A percentile compares a stretch with the other conserved stretches of the same genome.
Evolutionary conservation across 768 basidiomycete genomes (phyloP).

Genomic region (Naganishia randhawae): DNA sequence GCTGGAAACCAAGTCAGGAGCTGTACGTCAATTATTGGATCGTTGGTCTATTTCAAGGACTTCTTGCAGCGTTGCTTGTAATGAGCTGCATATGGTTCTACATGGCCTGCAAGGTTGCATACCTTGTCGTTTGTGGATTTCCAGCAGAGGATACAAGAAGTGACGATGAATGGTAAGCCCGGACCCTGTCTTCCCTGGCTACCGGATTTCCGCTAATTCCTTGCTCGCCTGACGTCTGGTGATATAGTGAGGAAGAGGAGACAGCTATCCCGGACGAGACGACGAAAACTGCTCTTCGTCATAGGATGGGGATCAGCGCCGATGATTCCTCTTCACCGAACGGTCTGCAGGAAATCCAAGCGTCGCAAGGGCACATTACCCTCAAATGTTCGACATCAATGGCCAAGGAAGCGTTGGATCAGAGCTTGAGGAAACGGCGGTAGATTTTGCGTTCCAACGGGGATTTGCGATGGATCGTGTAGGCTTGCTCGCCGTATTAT

Average conservation of each 20-base stretch:
- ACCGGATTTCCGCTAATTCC: not conserved
- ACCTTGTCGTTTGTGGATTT: conserved; percentile 67
- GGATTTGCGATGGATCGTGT: not conserved
- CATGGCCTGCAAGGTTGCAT: conserved; percentile 80
- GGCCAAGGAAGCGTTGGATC: not conserved
- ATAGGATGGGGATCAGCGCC: not conserved
- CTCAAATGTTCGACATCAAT: not conserved
- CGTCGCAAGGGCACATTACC: not conserved
- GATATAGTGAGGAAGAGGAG: not conserved
- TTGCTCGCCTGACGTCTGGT: not conserved
- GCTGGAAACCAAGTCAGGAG: conserved; percentile 62
- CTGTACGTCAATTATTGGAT: conserved; percentile 57
- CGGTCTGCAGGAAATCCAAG: not conserved
- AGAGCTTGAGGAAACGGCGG: not conserved
- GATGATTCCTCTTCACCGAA: not conserved
- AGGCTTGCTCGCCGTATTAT: not conserved
- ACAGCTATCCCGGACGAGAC: not conserved
- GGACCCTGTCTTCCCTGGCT: not conserved
- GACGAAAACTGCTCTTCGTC: not conserved
- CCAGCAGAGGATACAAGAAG: conserved; percentile 81
- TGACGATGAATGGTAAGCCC: conserved; percentile 54
- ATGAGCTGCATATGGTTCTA: conserved; percentile 74
- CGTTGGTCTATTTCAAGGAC: conserved; percentile 56
- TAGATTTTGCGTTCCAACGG: too few relatives aligned
- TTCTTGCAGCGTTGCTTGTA: conserved; percentile 48